A percentile compares a stretch with the other conserved stretches of the same genome.
phyloP scores from a whole-genome alignment of 768 basidiomycete genomes.

The Solioccasus polychromus region DNA sequence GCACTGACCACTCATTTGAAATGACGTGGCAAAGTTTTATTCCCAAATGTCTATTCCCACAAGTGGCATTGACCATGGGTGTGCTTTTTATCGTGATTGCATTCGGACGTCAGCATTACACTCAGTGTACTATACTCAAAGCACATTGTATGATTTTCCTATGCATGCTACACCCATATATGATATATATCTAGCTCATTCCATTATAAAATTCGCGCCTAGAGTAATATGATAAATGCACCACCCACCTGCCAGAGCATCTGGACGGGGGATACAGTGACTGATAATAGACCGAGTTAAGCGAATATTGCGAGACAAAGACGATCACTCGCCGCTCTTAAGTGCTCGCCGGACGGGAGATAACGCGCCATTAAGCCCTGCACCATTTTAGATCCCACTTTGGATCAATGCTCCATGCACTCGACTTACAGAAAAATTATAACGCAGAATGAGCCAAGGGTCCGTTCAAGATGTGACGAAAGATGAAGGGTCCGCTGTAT shows the following conservation, averaged over 20 bases:
- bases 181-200: slow-evolving; percentile 1
- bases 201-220: not conserved
- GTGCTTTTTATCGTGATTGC: not conserved
- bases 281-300: no score
- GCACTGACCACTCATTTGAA: slow-evolving; percentile 14
- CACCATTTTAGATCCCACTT: no score
- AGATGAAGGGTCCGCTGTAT: not conserved
- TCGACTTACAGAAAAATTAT: no score
- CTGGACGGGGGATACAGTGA: no score
- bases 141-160: slow-evolving; percentile 19
- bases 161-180: slow-evolving; percentile 10
- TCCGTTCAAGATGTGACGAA: not conserved
- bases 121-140: slow-evolving; percentile 19
- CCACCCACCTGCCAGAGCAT: no score
- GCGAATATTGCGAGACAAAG: no score
- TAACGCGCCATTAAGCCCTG: no score
- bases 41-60: slow-evolving; percentile 58
- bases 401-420: not conserved
- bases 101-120: slow-evolving; percentile 15
- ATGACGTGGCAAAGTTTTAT: not conserved
- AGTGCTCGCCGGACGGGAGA: no score
- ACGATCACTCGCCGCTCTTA: no score
- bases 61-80: slow-evolving; percentile 22
- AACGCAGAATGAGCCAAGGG: not conserved
- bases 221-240: no score